Conservation (phyloP, 805 yeast species). For the Limtongozyma cylindracea region DNA sequence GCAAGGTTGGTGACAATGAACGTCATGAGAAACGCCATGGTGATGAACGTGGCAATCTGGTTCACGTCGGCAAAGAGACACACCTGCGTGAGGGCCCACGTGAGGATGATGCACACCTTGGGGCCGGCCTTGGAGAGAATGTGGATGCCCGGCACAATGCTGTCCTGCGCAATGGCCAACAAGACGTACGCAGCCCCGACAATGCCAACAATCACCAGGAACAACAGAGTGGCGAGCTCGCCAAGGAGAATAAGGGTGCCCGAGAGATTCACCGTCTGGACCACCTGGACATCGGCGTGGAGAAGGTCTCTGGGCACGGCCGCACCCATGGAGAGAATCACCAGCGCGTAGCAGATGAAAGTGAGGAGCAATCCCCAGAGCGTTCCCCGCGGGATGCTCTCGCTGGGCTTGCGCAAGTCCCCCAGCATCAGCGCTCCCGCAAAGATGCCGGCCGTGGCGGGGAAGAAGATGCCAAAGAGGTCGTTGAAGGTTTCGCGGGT, state of each 20-base stretch:
- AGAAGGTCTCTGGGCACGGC: slow-evolving; percentile 63
- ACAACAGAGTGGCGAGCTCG: slow-evolving; percentile 77
- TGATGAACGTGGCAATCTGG: slow-evolving; percentile 81
- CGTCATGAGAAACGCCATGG: slow-evolving; percentile 95
- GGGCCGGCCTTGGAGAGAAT: slow-evolving; percentile 24
- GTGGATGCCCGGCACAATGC: slow-evolving; percentile 57
- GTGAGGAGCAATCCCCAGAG: slow-evolving; percentile 61
- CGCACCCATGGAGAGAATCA: slow-evolving; percentile 56
- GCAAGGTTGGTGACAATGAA: slow-evolving; percentile 87
- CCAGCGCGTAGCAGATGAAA: slow-evolving; percentile 51
- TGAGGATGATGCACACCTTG: slow-evolving; percentile 31
- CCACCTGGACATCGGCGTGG: slow-evolving; percentile 56
- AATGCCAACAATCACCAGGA: slow-evolving; percentile 85
- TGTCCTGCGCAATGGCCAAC: slow-evolving; percentile 79
- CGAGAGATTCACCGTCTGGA: slow-evolving; percentile 57
- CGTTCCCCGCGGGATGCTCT: slow-evolving; percentile 86
- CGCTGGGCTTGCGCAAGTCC: slow-evolving; percentile 64
- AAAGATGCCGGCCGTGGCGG: slow-evolving; percentile 95
- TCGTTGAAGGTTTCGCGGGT: slow-evolving; percentile 48
- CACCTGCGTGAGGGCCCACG: slow-evolving; percentile 67
- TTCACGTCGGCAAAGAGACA: slow-evolving; percentile 80
- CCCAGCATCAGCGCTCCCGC: slow-evolving; percentile 99
- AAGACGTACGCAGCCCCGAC: slow-evolving; percentile 86
- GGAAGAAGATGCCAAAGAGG: slow-evolving; percentile 87
- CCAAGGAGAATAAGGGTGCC: slow-evolving; percentile 55